Evolutionary conservation across 305 asterid species (phyloP).

Genomic region (Salvia sclarea): DNA sequence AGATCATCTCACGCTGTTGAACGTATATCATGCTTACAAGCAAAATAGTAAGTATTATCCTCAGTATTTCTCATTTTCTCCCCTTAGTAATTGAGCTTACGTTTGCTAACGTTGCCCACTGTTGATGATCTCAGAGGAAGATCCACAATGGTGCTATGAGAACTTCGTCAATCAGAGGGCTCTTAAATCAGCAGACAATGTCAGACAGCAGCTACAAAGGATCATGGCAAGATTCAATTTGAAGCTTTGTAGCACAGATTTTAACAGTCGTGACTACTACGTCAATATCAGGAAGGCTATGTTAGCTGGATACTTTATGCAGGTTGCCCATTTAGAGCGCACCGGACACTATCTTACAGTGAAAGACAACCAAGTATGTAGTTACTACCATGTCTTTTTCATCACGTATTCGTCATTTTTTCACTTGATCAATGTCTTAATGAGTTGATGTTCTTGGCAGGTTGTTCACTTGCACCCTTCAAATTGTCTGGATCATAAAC

Average conservation of each 20-base stretch:
- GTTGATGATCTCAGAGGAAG: slow-evolving; percentile 62
- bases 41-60: slow-evolving; percentile 69
- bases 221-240: slow-evolving; percentile 89
- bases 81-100: neutral
- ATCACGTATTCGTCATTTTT: neutral
- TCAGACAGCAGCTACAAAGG: slow-evolving; percentile 86
- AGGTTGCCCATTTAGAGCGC: slow-evolving; percentile 96
- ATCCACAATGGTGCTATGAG: slow-evolving; percentile 90
- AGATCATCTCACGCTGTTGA: slow-evolving; percentile 91
- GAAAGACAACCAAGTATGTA: slow-evolving; percentile 87
- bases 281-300: slow-evolving; percentile 94
- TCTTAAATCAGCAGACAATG: slow-evolving; percentile 94
- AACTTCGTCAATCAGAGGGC: slow-evolving; percentile 82
- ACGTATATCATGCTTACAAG: slow-evolving; percentile 93
- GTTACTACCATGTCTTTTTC: neutral
- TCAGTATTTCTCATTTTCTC: neutral
- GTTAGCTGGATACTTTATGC: slow-evolving; percentile 99
- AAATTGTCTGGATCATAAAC: slow-evolving; percentile 90
- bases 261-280: slow-evolving; percentile 92
- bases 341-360: slow-evolving; percentile 91
- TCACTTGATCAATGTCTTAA: slow-evolving; percentile 4
- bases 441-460: slow-evolving; percentile 34
- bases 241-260: slow-evolving; percentile 96
- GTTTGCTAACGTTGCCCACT: slow-evolving; percentile 30
- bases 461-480: slow-evolving; percentile 95